phyloP scores from a whole-genome alignment of 805 yeast species.

The Tetrapisispora namnaoensis region DNA sequence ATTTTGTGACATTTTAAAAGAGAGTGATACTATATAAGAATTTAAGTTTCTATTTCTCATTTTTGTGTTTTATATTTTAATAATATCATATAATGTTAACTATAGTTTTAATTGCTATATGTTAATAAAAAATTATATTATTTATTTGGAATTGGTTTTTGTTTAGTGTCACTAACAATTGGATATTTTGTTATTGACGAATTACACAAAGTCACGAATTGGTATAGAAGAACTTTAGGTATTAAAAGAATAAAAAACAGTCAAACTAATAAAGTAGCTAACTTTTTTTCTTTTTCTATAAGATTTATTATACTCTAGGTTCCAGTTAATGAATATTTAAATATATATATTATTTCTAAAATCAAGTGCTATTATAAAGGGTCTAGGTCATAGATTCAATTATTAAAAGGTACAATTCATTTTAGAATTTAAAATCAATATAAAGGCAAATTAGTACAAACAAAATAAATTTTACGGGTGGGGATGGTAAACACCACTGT shows the following conservation, averaged over 20 bases:
- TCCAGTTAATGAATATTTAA: too few relatives aligned
- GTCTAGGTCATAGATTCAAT: too few relatives aligned
- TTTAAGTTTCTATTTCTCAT: neutral
- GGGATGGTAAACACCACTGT: neutral
- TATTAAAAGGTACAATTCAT: too few relatives aligned
- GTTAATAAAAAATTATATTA: too few relatives aligned
- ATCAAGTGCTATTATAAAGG: too few relatives aligned
- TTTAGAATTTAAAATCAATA: too few relatives aligned
- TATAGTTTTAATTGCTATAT: neutral
- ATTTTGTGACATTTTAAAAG: neutral
- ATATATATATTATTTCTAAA: too few relatives aligned
- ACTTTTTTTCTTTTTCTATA: neutral
- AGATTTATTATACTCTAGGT: too few relatives aligned
- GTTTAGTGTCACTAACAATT: neutral
- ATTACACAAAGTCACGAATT: neutral
- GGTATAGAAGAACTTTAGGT: neutral
- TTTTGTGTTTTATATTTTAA: neutral
- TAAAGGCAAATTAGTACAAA: too few relatives aligned
- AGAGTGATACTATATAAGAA: neutral
- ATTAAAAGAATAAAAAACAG: neutral
- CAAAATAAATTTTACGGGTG: too few relatives aligned
- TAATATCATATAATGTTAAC: too few relatives aligned
- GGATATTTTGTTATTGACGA: neutral
- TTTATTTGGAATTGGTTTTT: neutral
- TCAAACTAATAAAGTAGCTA: neutral